Percentiles rank a stretch among this genome's conserved stretches.
Evolutionary conservation across 495 filamentous ascomycete genomes (phyloP).

Genomic region (Annulohypoxylon nitens): DNA sequence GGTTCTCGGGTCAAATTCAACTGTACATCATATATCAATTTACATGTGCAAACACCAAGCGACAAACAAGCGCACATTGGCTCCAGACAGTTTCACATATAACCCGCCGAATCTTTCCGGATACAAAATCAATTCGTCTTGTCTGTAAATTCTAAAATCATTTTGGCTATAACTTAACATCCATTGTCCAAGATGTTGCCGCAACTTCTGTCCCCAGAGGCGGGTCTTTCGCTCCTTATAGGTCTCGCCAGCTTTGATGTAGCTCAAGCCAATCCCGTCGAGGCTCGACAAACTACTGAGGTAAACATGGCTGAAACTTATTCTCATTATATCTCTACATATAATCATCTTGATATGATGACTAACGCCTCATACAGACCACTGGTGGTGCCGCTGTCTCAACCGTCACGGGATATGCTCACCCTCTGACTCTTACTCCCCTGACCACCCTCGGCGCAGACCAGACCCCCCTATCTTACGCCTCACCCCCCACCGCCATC

Average conservation of each 20-base stretch:
- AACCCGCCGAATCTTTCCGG: conserved; percentile 1
- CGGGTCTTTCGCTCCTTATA: conserved; percentile 18
- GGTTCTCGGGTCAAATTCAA: not conserved
- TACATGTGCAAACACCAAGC: not conserved
- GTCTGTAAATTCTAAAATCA: not conserved
- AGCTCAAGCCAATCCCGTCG: conserved; percentile 31
- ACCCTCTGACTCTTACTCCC: conserved; percentile 44
- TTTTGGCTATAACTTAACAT: conserved; percentile 7
- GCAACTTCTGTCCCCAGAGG: conserved; percentile 22
- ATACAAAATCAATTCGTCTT: not conserved
- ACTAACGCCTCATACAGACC: conserved; percentile 29
- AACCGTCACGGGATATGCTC: conserved; percentile 47
- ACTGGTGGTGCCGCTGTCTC: conserved; percentile 23
- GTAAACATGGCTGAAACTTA: conserved; percentile 13
- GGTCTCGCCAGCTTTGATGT: conserved; percentile 15
- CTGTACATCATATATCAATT: not conserved
- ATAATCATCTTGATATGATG: not conserved
- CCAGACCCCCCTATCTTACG: conserved; percentile 45
- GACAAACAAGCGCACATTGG: conserved; percentile 5
- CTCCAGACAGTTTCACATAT: not conserved
- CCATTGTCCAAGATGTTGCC: conserved; percentile 20
- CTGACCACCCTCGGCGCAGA: conserved; percentile 34
- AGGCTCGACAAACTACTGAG: conserved; percentile 27
- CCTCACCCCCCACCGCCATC: conserved; percentile 43
- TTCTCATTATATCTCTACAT: not conserved